A percentile compares a stretch with the other conserved stretches of the same genome.
These are phyloP conservation scores for Pyrus hybrid DNA, from an alignment of 331 rosid species.

Conservation along the genomic window DNA sequence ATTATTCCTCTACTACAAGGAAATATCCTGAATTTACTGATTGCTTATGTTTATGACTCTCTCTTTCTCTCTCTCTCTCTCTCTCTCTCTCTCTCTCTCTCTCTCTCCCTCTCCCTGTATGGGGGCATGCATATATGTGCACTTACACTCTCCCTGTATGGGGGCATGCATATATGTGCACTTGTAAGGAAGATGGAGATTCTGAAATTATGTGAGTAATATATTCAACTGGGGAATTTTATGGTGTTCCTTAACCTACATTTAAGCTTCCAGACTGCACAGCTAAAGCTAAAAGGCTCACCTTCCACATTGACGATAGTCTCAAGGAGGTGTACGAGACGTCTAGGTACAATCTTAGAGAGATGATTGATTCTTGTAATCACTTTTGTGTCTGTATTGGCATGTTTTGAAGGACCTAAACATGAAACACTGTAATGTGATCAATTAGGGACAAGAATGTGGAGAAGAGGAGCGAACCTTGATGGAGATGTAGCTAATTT, in stretches of 20 bases:
- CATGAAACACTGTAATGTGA: conserved; percentile 9
- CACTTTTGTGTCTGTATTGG: not conserved
- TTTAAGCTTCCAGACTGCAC: conserved; percentile 70
- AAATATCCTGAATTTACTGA: conserved; percentile 65
- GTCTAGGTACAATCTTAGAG: conserved; percentile 51
- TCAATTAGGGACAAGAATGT: conserved; percentile 86
- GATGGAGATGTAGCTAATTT: conserved; percentile 93
- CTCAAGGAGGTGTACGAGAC: conserved; percentile 91
- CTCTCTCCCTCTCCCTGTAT: not conserved
- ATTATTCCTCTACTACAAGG: conserved; percentile 79
- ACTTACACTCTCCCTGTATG: too few relatives aligned
- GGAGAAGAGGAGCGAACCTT: conserved; percentile 99
- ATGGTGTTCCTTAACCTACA: conserved; percentile 41
- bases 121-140: too few relatives aligned
- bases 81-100: not conserved
- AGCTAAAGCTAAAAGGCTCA: conserved; percentile 57
- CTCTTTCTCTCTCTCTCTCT: not conserved
- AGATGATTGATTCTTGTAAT: conserved; percentile 13
- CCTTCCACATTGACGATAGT: conserved; percentile 38
- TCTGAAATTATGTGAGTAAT: conserved; percentile 3
- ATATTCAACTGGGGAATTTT: conserved; percentile 10
- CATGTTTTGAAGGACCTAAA: conserved; percentile 3
- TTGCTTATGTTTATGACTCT: conserved; percentile 2
- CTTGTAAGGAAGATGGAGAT: conserved; percentile 10
- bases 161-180: not conserved